Base-by-base conservation (phyloP, 352 stramenopile genomes). In the Sclerospora graminicola region DNA sequence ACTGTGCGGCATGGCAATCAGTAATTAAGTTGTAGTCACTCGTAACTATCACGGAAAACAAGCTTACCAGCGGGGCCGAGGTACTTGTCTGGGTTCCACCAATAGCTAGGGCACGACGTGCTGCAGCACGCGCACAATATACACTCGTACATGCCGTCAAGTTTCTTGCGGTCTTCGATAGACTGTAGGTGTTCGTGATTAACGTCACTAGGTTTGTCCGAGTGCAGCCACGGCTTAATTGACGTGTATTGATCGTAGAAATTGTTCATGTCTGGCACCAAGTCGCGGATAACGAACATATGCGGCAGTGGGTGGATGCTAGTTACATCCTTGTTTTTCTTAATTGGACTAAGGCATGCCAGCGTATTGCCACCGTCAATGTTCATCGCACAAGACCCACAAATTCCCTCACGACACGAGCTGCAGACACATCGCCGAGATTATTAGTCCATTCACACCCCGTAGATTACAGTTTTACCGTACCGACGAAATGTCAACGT, bases 121-220 rank as follows among this genome's bases (percentile, higher is more conserved):
- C 76, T 96, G 78, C 96, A 99, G 76, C 96, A 99, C n/a, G 96
- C 96, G 67, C 96, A 99, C 13, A 99, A 80, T 52, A 99, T 99
- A 71, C 96, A 99, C 80, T 99, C 96, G 70, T 99, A 99, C 95
- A 99, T 98, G 48, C 97, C 96, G 66, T 99, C 97, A 5, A 99
- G 75, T 68, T 99, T 99, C 76, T 97, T 97, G 45, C 97, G 85
- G 76, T 99, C 97, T 45, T 98, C 85, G 42, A 95, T 93, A 38
- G 78, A 93, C 62, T 92, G 79, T 37, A 91, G 43, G 60, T 90
- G 78, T 59, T 94, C 80, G 26, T 84, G 66, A 48, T 96, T 95
- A 29, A 79, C 60, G 10, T 82, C 60, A 51, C 96, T 96, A 18
- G 81, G 66, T 45, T 84, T 70, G 47, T 93, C 76, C 54, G 85